Evolutionary conservation across 331 rosid genomes (phyloP).

Genomic region (Stylosanthes scabra): DNA sequence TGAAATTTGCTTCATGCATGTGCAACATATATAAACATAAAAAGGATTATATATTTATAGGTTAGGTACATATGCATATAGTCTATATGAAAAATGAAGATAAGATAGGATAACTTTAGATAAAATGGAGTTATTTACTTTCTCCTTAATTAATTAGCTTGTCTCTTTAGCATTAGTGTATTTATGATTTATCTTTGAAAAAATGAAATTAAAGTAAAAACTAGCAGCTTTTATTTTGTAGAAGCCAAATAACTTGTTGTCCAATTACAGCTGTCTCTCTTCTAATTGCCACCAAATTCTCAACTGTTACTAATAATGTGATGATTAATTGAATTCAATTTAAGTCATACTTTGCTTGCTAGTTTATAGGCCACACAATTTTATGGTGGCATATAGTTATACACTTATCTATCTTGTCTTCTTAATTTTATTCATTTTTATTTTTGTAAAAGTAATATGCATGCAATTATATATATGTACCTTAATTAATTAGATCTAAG

Average conservation of each 20-base stretch:
- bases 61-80: slow-evolving; percentile 30
- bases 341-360: slow-evolving; percentile 20
- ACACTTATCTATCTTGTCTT: background rate
- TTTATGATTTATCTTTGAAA: background rate
- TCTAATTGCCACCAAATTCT: background rate
- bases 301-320: background rate
- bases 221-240: background rate
- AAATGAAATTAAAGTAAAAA: background rate
- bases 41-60: background rate
- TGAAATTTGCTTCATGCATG: slow-evolving; percentile 15
- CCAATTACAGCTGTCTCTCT: slow-evolving; percentile 1
- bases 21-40: background rate
- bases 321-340: background rate
- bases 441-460: background rate
- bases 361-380: background rate
- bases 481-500: background rate
- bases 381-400: background rate
- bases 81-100: background rate
- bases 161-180: too few species aligned
- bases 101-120: background rate
- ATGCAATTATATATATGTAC: background rate
- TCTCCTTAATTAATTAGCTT: too few species aligned
- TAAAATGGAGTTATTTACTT: background rate
- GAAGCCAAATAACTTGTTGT: background rate
- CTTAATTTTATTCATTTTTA: background rate